Conservation (phyloP, 176 grass and related monocot species). For the Oryza coarctata region DNA sequence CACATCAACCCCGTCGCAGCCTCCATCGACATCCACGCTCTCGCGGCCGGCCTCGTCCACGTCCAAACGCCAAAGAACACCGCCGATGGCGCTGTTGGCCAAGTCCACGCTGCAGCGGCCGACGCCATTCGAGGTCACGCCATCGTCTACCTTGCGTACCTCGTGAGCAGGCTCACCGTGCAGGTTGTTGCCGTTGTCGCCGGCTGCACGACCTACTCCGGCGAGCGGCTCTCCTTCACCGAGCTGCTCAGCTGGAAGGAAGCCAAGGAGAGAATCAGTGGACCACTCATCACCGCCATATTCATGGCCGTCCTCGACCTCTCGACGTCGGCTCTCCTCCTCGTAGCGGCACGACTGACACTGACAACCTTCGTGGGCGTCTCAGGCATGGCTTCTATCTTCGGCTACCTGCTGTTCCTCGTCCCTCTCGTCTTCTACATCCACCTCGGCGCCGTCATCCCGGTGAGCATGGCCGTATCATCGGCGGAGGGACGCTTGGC, state of each 20-base stretch:
- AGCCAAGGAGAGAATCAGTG: neutral
- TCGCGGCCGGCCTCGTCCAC: neutral
- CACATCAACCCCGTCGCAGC: neutral
- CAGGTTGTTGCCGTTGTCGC: neutral
- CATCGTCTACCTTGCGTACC: constrained; percentile 28
- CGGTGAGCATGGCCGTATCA: neutral
- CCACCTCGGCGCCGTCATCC: neutral
- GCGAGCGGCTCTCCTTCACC: neutral
- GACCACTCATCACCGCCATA: neutral
- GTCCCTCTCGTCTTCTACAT: neutral
- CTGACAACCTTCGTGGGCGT: neutral
- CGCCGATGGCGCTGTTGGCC: neutral
- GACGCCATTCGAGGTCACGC: neutral
- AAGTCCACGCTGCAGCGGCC: neutral
- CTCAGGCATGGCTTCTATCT: neutral
- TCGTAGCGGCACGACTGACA: neutral
- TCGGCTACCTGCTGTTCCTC: neutral
- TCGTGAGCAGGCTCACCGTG: constrained; percentile 16
- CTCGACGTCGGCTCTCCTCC: neutral
- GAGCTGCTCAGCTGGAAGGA: neutral
- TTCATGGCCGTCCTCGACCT: neutral
- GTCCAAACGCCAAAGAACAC: neutral
- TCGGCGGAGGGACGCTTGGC: neutral
- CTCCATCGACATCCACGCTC: neutral
- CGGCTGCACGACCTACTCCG: neutral